Evolutionary conservation across 257 asterid species (phyloP), one percentile per base, ranked within the genome.

Genomic region (Ligustrum vulgare): DNA sequence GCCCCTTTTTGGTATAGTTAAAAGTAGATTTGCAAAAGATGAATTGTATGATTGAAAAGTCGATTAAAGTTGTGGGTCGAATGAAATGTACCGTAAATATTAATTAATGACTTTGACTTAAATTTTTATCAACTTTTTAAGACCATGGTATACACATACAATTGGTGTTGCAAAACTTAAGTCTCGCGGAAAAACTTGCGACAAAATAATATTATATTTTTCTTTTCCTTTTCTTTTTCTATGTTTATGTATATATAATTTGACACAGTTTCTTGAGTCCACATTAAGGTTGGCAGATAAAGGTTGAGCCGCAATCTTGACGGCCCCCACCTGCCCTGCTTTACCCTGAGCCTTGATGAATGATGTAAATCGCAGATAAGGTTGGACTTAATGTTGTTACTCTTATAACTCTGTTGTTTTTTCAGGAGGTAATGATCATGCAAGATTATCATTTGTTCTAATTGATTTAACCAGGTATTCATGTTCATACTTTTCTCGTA

Each of bases 131-230:
- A 39, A 10, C 13, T 9, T 39, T 39, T 39, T 39, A 36, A 58
- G 60, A 74, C 72, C 70, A 31, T 74, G 67, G 82, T 73, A 22
- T 56, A 8, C 32, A 56, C 13, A 56, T 22, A 56, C 66, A 60
- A 20, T 3, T 2, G 1, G 66, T 23, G 34, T 60, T 18, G 60
- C 10, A 16, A 9, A 16, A 16, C 60, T 49, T 47, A 2, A 5
- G 58, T 16, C 58, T 49, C 16, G 58, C 22, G 1, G 8, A 16
- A 4, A 16, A 49, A 11, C 54, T 3, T 49, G 4, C 0, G 58
- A 16, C 22, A 23, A 1, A 18, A 49, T 18, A 1, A 49, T 15
- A 16, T 5, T 7, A 8, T 41, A 11, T 2, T 16, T 49, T 49
- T n/a, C n/a, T n/a, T n/a, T n/a, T n/a, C n/a, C n/a, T n/a, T 16